Percentiles rank a stretch among this genome's conserved stretches.
phyloP scores from a whole-genome alignment of 345 rosid species.

The Nasturtium officinale region DNA sequence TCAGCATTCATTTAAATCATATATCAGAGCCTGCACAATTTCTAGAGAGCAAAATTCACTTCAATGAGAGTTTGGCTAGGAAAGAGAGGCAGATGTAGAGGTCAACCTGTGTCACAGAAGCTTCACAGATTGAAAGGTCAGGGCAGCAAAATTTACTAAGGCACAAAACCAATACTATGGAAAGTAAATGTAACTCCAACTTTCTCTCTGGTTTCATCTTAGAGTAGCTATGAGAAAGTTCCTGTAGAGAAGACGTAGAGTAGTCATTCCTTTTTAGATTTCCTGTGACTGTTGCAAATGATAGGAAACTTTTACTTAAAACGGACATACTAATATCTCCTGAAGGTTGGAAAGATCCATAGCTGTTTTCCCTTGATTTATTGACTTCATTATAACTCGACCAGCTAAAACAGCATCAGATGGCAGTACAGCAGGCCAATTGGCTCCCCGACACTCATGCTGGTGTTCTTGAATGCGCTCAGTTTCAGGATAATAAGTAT shows the following conservation, averaged over 20 bases:
- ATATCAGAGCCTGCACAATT: constrained; percentile 7
- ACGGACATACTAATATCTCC: constrained; percentile 52
- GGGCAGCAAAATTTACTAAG: constrained; percentile 50
- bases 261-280: constrained; percentile 15
- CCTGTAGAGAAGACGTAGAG: constrained; percentile 46
- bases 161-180: constrained; percentile 69
- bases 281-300: background rate
- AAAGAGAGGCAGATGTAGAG: constrained; percentile 33
- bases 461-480: constrained; percentile 66
- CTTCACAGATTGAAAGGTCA: constrained; percentile 62
- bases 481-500: constrained; percentile 27
- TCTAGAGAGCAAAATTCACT: constrained; percentile 6
- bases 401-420: constrained; percentile 78
- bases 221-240: constrained; percentile 66
- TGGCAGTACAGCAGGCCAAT: constrained; percentile 81
- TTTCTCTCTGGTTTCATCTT: constrained; percentile 62
- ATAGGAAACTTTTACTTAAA: background rate
- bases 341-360: constrained; percentile 41
- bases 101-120: constrained; percentile 58
- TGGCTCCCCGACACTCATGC: constrained; percentile 76
- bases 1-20: background rate
- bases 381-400: constrained; percentile 59
- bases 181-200: constrained; percentile 70
- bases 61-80: constrained; percentile 14
- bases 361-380: constrained; percentile 46